Conservation (phyloP, 1,284 basidiomycete genomes). For the Cystobasidium slooffiae region DNA sequence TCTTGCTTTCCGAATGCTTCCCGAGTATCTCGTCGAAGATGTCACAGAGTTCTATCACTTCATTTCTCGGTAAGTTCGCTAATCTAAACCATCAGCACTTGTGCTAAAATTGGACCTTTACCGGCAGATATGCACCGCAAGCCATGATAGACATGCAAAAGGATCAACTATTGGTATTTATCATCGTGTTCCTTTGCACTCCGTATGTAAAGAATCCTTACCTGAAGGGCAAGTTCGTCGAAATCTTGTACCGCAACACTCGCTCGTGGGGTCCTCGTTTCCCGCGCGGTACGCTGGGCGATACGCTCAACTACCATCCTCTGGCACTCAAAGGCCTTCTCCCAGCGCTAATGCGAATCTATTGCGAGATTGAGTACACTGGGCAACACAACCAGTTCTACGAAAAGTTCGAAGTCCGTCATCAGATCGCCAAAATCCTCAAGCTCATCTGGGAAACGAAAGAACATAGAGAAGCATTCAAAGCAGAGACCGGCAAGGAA, state of each 20-base stretch:
- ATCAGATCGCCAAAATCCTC: slow-evolving; percentile 74
- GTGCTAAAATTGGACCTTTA: slow-evolving; percentile 30
- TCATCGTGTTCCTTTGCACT: slow-evolving; percentile 88
- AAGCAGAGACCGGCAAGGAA: slow-evolving; percentile 74
- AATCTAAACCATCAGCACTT: no score
- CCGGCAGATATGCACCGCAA: slow-evolving; percentile 70
- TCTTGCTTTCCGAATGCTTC: slow-evolving; percentile 80
- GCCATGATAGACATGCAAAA: slow-evolving; percentile 74
- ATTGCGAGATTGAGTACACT: slow-evolving; percentile 96
- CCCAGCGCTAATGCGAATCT: slow-evolving; percentile 90
- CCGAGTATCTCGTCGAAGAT: slow-evolving; percentile 94
- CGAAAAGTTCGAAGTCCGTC: slow-evolving; percentile 70
- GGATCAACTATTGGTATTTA: slow-evolving; percentile 85
- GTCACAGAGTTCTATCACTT: slow-evolving; percentile 88
- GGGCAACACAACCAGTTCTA: slow-evolving; percentile 98
- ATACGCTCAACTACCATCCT: slow-evolving; percentile 79
- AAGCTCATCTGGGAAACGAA: slow-evolving; percentile 89
- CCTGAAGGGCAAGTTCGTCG: slow-evolving; percentile 95
- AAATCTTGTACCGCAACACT: slow-evolving; percentile 66
- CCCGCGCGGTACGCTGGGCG: slow-evolving; percentile 77
- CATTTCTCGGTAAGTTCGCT: slow-evolving; percentile 69
- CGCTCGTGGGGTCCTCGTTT: slow-evolving; percentile 61
- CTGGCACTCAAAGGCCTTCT: slow-evolving; percentile 87
- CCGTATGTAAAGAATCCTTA: slow-evolving; percentile 99
- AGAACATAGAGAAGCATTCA: slow-evolving; percentile 79